These are phyloP conservation scores for Teratosphaeria gauchensis DNA, from an alignment of 2,329 filamentous ascomycete species.

Conservation along the genomic window DNA sequence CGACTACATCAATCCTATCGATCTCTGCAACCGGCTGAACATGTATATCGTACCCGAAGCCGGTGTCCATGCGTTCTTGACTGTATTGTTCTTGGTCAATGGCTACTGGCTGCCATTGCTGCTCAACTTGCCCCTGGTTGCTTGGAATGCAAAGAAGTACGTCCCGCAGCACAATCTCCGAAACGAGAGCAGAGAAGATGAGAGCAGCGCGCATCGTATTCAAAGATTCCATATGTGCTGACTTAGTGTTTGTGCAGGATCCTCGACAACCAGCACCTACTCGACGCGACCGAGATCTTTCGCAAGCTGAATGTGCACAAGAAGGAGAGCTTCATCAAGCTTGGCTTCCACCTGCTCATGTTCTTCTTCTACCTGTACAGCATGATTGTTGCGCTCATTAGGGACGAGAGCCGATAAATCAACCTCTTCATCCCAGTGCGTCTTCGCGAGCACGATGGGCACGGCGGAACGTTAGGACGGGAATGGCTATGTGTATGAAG, in stretches of 20 bases:
- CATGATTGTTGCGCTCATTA: constrained; percentile 73
- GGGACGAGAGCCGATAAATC: constrained; percentile 55
- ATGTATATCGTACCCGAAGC: constrained; percentile 99
- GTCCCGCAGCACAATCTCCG: constrained; percentile 29
- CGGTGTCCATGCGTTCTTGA: constrained; percentile 91
- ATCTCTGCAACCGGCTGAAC: constrained; percentile 99
- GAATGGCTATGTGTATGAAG: background rate
- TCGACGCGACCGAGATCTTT: constrained; percentile 98
- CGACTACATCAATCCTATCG: constrained; percentile 99
- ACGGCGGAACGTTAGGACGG: background rate
- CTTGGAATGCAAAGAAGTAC: constrained; percentile 96
- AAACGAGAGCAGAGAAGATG: background rate
- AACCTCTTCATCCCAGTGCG: background rate
- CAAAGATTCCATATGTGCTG: background rate
- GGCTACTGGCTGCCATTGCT: constrained; percentile 94
- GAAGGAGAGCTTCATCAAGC: constrained; percentile 99
- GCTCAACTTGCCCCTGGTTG: constrained; percentile 83
- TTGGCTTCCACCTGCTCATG: constrained; percentile 97
- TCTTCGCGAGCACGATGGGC: background rate
- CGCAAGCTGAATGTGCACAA: constrained; percentile 98
- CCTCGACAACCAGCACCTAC: constrained; percentile 88
- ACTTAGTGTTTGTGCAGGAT: constrained; percentile 51
- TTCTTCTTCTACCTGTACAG: constrained; percentile 94
- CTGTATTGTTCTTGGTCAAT: constrained; percentile 93
- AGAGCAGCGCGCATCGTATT: background rate